Evolutionary conservation across 805 yeast species (phyloP).

Genomic region (Wickerhamomyces hampshirensis): DNA sequence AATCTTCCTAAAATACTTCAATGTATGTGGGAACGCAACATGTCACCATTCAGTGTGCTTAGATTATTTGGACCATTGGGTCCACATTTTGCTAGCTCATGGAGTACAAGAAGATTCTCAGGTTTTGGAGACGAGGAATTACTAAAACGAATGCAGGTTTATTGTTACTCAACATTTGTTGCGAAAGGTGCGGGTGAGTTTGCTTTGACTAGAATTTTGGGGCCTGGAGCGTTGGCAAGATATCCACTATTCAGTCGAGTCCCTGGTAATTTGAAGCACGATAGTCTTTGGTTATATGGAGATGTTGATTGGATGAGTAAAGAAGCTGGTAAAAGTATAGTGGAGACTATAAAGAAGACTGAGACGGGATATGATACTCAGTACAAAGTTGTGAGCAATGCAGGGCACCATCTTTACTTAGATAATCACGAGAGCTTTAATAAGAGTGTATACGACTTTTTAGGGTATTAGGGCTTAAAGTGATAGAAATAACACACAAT

Average conservation of each 20-base stretch:
- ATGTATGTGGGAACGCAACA: conserved; percentile 47
- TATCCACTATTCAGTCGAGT: conserved; percentile 53
- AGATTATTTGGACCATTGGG: conserved; percentile 50
- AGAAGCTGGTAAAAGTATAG: conserved; percentile 48
- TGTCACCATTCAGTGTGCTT: conserved; percentile 50
- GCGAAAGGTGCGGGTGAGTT: conserved; percentile 61
- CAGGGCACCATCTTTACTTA: conserved; percentile 67
- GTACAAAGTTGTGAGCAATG: conserved; percentile 36
- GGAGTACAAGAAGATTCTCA: conserved; percentile 50
- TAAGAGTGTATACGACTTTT: conserved; percentile 29
- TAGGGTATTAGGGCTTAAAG: too few relatives aligned
- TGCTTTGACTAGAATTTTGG: conserved; percentile 55
- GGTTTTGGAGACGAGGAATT: conserved; percentile 25
- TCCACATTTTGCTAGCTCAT: conserved; percentile 43
- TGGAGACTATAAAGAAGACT: conserved; percentile 26
- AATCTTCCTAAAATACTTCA: conserved; percentile 31
- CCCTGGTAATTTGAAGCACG: conserved; percentile 30
- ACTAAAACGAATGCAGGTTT: conserved; percentile 43
- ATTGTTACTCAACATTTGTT: conserved; percentile 46
- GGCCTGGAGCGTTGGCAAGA: conserved; percentile 53
- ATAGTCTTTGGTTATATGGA: conserved; percentile 54
- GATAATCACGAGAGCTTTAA: conserved; percentile 54
- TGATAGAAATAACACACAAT: too few relatives aligned
- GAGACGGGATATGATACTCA: conserved; percentile 14
- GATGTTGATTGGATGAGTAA: conserved; percentile 70